phyloP scores from a whole-genome alignment of 306 rosid species.

The Acacia acuminata region DNA sequence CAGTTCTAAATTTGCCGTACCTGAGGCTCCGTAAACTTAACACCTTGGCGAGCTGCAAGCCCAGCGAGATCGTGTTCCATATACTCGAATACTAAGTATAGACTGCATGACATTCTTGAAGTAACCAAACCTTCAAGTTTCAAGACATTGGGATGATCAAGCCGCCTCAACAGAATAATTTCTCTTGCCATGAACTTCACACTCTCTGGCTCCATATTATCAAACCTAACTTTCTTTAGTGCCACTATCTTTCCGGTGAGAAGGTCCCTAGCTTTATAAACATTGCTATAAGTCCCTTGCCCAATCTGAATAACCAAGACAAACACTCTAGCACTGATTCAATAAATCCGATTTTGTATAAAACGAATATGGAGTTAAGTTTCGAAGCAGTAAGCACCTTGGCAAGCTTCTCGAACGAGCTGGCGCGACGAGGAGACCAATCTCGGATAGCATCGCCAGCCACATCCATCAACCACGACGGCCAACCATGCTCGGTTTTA shows the following conservation, averaged over 20 bases:
- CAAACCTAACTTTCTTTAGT: constrained; percentile 94
- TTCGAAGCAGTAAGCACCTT: constrained; percentile 54
- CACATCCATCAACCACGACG: constrained; percentile 86
- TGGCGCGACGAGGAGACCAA: constrained; percentile 98
- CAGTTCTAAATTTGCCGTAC: constrained; percentile 48
- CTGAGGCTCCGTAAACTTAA: constrained; percentile 92
- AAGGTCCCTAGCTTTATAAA: constrained; percentile 90
- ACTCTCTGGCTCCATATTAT: constrained; percentile 94
- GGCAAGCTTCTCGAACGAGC: constrained; percentile 88
- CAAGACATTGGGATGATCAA: constrained; percentile 95
- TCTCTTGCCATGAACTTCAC: constrained; percentile 99
- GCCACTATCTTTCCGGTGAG: constrained; percentile 86
- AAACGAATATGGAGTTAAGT: constrained; percentile 5
- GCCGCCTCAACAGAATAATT: constrained; percentile 80
- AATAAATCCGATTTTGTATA: constrained; percentile 17
- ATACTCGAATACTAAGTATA: constrained; percentile 90
- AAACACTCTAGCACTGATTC: not conserved
- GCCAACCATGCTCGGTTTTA: constrained; percentile 82
- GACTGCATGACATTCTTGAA: constrained; percentile 97
- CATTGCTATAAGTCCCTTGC: constrained; percentile 99
- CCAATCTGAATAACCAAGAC: constrained; percentile 67
- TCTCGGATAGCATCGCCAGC: constrained; percentile 91
- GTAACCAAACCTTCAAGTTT: constrained; percentile 97
- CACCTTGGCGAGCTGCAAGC: constrained; percentile 76
- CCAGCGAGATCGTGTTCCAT: constrained; percentile 99